A percentile compares a stretch with the other conserved stretches of the same genome.
Conservation (phyloP, 306 rosid genomes). For the Abrus pulchellus region DNA sequence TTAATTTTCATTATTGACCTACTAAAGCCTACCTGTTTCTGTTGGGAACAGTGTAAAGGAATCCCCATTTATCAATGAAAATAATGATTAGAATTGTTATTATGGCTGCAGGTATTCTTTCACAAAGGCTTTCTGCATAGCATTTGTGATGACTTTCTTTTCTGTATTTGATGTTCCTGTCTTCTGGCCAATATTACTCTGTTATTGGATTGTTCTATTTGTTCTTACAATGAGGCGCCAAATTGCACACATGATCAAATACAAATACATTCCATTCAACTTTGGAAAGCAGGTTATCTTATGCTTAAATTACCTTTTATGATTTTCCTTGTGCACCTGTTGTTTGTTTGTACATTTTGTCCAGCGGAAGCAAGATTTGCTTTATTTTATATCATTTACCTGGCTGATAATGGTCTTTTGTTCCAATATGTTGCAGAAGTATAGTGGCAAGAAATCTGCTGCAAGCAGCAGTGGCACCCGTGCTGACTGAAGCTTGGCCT, state of each 20-base stretch:
- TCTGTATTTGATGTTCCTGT: conserved; percentile 92
- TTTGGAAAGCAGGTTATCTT: conserved; percentile 82
- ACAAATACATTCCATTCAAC: conserved; percentile 83
- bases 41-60: conserved; percentile 4
- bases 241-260: conserved; percentile 92
- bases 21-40: conserved; percentile 10
- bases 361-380: conserved; percentile 9
- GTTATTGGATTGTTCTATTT: conserved; percentile 90
- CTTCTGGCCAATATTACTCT: conserved; percentile 92
- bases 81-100: conserved; percentile 29
- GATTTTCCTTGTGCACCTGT: neutral
- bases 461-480: conserved; percentile 57
- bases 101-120: conserved; percentile 78
- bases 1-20: conserved; percentile 3
- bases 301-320: conserved; percentile 23
- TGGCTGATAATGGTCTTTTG: neutral
- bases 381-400: neutral
- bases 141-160: conserved; percentile 91
- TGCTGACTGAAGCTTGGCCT: conserved; percentile 54
- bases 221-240: conserved; percentile 96
- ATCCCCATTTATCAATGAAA: conserved; percentile 8
- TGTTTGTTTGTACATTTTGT: neutral
- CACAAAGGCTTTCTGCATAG: conserved; percentile 86
- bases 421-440: conserved; percentile 49
- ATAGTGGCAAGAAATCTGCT: conserved; percentile 59